These are phyloP conservation scores for Pestalotiopsis sp. DNA, from an alignment of 2,329 filamentous ascomycete species.

Conservation along the genomic window DNA sequence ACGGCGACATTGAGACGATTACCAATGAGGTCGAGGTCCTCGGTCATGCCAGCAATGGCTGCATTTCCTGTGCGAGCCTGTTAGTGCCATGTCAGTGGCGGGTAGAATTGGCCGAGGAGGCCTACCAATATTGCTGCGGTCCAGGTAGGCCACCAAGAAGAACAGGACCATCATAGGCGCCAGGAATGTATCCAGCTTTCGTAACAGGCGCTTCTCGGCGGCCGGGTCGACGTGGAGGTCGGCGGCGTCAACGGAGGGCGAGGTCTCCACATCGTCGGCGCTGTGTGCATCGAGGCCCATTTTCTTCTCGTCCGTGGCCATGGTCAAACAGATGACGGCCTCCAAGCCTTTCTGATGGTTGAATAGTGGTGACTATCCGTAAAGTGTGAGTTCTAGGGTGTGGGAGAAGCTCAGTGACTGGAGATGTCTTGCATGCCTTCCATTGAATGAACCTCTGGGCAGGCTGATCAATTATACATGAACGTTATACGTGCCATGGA, in stretches of 20 bases:
- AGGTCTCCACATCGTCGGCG: constrained; percentile 9
- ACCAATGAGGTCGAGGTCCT: constrained; percentile 15
- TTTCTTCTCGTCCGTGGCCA: background rate
- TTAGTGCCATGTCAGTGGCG: background rate
- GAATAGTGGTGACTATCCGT: too few relatives aligned
- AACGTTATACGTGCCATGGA: too few relatives aligned
- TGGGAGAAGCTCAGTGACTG: too few relatives aligned
- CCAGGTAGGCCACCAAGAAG: constrained; percentile 19
- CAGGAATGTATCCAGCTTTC: constrained; percentile 17
- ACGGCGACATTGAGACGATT: constrained; percentile 18
- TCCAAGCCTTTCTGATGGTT: too few relatives aligned
- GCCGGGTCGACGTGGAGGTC: constrained; percentile 12
- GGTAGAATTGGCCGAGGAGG: too few relatives aligned
- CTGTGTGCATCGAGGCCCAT: background rate
- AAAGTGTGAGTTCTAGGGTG: too few relatives aligned
- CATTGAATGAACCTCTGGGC: too few relatives aligned
- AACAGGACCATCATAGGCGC: constrained; percentile 17
- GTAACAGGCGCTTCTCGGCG: constrained; percentile 15
- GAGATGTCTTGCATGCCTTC: too few relatives aligned
- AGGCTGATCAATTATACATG: too few relatives aligned
- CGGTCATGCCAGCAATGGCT: constrained; percentile 19
- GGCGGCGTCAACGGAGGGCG: background rate
- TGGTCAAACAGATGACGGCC: background rate
- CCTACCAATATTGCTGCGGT: constrained; percentile 18
- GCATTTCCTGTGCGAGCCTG: constrained; percentile 12